Percentiles rank a stretch among this genome's conserved stretches.
phyloP scores from a whole-genome alignment of 2,329 filamentous ascomycete genomes.

The Arthrocladium fulminans region DNA sequence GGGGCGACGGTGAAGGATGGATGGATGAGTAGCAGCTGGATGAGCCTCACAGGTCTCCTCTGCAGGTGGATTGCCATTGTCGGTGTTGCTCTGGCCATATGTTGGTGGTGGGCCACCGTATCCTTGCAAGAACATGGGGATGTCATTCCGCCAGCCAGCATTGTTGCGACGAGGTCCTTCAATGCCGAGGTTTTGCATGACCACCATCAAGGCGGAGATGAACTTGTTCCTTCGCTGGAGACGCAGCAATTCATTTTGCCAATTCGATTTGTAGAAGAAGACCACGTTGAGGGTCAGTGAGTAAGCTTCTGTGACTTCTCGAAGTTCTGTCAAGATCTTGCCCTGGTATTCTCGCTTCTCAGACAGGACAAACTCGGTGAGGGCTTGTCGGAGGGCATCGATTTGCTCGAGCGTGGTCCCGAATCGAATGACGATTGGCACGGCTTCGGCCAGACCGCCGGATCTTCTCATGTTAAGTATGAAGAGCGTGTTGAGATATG shows the following conservation, averaged over 20 bases:
- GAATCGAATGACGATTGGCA: slow-evolving; percentile 77
- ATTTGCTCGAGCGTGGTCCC: slow-evolving; percentile 78
- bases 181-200: slow-evolving; percentile 75
- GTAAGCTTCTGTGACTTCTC: slow-evolving; percentile 70
- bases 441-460: slow-evolving; percentile 75
- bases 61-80: slow-evolving; percentile 27
- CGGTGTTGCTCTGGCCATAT: slow-evolving; percentile 36
- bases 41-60: slow-evolving; percentile 15
- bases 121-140: slow-evolving; percentile 56
- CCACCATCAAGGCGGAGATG: slow-evolving; percentile 79
- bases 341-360: slow-evolving; percentile 86
- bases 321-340: slow-evolving; percentile 79
- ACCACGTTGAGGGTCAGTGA: slow-evolving; percentile 83
- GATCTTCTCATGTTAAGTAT: slow-evolving; percentile 91
- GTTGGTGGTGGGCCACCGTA: slow-evolving; percentile 37
- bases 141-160: slow-evolving; percentile 58
- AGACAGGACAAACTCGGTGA: slow-evolving; percentile 70
- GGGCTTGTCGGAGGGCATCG: slow-evolving; percentile 66
- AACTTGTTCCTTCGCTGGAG: slow-evolving; percentile 89
- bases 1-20: slow-evolving; percentile 47
- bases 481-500: slow-evolving; percentile 78
- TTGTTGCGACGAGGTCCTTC: slow-evolving; percentile 69
- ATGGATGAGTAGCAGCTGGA: slow-evolving; percentile 29
- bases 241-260: slow-evolving; percentile 87
- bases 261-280: slow-evolving; percentile 97